Conservation (phyloP, 2,329 filamentous ascomycete species). For the Aspergillus alliaceus region DNA sequence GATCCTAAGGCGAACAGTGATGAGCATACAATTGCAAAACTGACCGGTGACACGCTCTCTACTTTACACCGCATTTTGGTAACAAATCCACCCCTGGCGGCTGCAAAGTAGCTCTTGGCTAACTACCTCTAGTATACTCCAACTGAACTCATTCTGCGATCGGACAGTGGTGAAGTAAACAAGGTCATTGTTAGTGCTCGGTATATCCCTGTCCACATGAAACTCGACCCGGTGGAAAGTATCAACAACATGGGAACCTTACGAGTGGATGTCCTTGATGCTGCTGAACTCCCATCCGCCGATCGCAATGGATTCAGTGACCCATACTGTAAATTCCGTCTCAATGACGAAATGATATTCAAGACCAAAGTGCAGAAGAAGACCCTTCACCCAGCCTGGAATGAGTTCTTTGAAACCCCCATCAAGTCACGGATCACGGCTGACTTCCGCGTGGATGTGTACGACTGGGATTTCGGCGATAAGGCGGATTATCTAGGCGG, state of each 20-base stretch:
- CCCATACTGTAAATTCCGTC: conserved; percentile 90
- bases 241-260: conserved; percentile 99
- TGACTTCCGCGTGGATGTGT: conserved; percentile 79
- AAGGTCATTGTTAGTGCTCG: conserved; percentile 89
- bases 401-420: conserved; percentile 86
- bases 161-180: conserved; percentile 71
- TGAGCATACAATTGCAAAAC: conserved; percentile 75
- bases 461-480: conserved; percentile 95
- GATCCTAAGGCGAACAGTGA: conserved; percentile 68
- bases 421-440: conserved; percentile 82
- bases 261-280: conserved; percentile 89
- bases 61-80: conserved; percentile 86
- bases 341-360: conserved; percentile 86
- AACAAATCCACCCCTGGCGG: conserved; percentile 40
- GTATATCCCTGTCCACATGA: conserved; percentile 92
- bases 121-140: conserved; percentile 72
- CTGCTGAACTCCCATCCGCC: conserved; percentile 81
- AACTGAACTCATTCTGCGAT: conserved; percentile 75
- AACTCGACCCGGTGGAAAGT: conserved; percentile 88
- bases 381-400: conserved; percentile 91
- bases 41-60: conserved; percentile 81
- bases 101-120: conserved; percentile 1
- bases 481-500: conserved; percentile 88
- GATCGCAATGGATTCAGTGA: conserved; percentile 97
- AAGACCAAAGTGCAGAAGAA: conserved; percentile 98